Evolutionary conservation across 352 stramenopile species (phyloP), one percentile per base, ranked within the genome.

Genomic region (Phytophthora quininea): DNA sequence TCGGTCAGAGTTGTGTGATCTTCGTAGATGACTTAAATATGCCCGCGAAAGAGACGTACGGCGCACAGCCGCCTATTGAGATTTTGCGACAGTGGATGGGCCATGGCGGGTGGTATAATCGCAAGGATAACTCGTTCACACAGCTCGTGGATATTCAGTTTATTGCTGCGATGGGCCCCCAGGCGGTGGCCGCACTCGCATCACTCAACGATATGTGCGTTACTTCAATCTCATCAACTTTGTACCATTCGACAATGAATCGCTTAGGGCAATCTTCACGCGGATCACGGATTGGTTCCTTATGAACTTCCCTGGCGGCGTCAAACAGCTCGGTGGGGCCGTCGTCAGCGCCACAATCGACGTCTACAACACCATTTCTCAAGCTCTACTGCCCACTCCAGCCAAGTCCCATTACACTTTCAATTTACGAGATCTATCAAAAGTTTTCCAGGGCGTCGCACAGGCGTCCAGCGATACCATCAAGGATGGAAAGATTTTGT

Each of bases 11-110:
- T 48, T 97, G 88, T 43, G 82, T 98, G 33, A 90, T 98, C 32
- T 98, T 98, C 62, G 92, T 98, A 0, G 93, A 98, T 63, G 94
- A 98, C 55, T 77, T 98, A 15, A 98, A 98, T 67, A 98, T 98
- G 94, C 94, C 94, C 1, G 91, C 91, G 0, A 98, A 98, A 58
- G 94, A 98, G 64, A 96, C 91, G 45, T 98, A 98, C 58, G 94
- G 94, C 7, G 93, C 93, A 3, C 94, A 98, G 62, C 94, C 94
- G 12, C 93, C 94, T 4, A 98, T 98, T 33, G 94, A 98, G 66
- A 73, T 98, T 11, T 65, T 98, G 54, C 82, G 94, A 1, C 93
- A 98, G 69, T 97, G 92, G 90, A 98, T 98, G 89, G 94, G 96
- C 19, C 92, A 98, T 60, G 89, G 87, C 4, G 94, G 94, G 4